Percentiles rank a stretch among this genome's conserved stretches.
phyloP scores from a whole-genome alignment of 208 protist species.

The Leishmania aethiopica region DNA sequence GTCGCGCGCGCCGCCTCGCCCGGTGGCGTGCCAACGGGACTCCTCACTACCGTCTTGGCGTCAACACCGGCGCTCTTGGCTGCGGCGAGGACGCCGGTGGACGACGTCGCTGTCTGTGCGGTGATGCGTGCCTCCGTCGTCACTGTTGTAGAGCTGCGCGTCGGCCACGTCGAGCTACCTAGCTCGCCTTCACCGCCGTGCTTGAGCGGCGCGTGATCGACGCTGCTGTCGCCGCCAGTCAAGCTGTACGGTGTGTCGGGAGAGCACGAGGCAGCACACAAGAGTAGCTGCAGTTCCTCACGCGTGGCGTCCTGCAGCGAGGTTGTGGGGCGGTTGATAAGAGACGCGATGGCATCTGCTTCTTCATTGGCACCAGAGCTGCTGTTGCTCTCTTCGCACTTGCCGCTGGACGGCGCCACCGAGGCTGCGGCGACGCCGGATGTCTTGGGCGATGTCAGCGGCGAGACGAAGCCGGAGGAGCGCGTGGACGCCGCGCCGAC shows the following conservation, averaged over 20 bases:
- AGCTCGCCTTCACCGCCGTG: not conserved
- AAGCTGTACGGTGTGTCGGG: constrained; percentile 2
- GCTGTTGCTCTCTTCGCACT: not conserved
- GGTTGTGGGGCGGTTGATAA: not conserved
- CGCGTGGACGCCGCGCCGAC: not conserved
- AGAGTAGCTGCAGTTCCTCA: constrained; percentile 31
- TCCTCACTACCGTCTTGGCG: not conserved
- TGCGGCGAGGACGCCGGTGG: not conserved
- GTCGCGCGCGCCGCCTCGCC: constrained; percentile 28
- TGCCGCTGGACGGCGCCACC: not conserved
- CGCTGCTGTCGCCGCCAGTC: not conserved
- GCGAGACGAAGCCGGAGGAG: constrained; percentile 25
- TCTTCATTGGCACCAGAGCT: not conserved
- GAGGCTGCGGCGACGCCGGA: not conserved
- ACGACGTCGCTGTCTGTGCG: not conserved
- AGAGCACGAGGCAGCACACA: constrained; percentile 27
- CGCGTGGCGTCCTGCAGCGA: constrained; percentile 19
- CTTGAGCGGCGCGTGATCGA: not conserved
- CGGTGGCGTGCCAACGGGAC: not conserved
- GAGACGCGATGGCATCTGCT: not conserved
- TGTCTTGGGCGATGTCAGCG: constrained; percentile 24
- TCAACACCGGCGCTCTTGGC: not conserved
- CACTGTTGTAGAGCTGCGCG: constrained; percentile 7
- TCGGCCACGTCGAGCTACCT: constrained; percentile 1
- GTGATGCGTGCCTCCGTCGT: not conserved